Evolutionary conservation across 1,284 basidiomycete species (phyloP), one percentile per base, ranked within the genome.

Genomic region (Coniferiporia sulphurascens): DNA sequence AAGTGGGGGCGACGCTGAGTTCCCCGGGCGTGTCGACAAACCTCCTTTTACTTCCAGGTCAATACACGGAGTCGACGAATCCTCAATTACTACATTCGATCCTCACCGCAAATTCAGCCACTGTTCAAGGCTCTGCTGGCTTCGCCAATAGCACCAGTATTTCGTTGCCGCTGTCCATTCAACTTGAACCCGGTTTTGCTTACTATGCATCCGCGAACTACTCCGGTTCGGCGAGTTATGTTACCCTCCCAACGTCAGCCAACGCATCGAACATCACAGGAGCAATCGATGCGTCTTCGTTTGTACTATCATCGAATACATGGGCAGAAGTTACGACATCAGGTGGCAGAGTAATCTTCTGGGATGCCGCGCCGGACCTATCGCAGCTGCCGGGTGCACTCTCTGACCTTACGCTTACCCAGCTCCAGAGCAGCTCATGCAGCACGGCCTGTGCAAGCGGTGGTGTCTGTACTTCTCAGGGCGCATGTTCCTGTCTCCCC

Each of bases 351-450:
- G 67, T 89, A 32, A 76, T 91, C 22, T 68, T 91, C 41, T 91
- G 88, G 88, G 81, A 87, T 63, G 84, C 87, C n/a, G 73, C 89
- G 48, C 86, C 89, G n/a, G 89, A 91, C 65, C 67, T 85, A 17
- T 73, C 82, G 7, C 87, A 90, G 70, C 77, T 91, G 15, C 83
- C 89, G 65, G 55, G 54, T 89, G 86, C 5, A 75, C 80, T 4
- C 73, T 82, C 0, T 89, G 89, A 68, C 84, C 77, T 91, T 15
- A 83, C 86, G 3, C 68, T 73, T 27, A 65, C 70, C 48, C 82
- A 85, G 64, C 78, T 91, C 65, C 83, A 89, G 66, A 90, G 87
- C 7, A 76, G 80, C 1, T 74, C 82, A 0, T 91, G 89, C 68
- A 85, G 86, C 0, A 84, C 88, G 15, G 74, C 83, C 1, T 93